These are phyloP conservation scores for Trichoderma orchidacearum DNA, from an alignment of 495 filamentous ascomycete genomes.

Conservation along the genomic window DNA sequence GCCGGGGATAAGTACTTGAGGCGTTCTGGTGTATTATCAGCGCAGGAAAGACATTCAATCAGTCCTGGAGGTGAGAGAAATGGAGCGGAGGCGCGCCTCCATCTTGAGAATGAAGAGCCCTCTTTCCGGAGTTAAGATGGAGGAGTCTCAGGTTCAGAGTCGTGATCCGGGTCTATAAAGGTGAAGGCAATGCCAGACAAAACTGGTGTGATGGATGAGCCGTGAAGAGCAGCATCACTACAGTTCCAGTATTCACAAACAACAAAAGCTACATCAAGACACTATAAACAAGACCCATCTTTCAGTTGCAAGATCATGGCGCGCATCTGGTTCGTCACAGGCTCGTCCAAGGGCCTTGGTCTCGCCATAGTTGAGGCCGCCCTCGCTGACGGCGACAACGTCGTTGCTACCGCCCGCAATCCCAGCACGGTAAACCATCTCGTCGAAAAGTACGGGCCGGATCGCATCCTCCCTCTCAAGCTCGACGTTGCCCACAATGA, in stretches of 20 bases:
- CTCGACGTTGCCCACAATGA: slow-evolving; percentile 20
- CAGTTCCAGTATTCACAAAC: background rate
- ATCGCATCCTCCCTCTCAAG: slow-evolving; percentile 10
- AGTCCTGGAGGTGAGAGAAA: no score
- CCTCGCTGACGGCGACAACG: slow-evolving; percentile 27
- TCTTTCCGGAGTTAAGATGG: background rate
- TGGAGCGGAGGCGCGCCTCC: no score
- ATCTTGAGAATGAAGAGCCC: background rate
- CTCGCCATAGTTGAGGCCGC: slow-evolving; percentile 24
- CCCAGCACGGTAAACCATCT: slow-evolving; percentile 1
- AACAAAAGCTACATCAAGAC: background rate
- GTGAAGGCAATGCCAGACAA: background rate
- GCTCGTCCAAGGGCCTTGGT: slow-evolving; percentile 39
- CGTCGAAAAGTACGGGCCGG: background rate
- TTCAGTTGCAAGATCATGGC: background rate
- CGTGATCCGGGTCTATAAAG: background rate
- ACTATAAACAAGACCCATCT: background rate
- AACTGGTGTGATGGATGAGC: no score
- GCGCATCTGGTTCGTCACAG: slow-evolving; percentile 33
- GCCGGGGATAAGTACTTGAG: no score
- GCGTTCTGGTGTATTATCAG: no score
- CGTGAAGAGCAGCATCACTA: no score
- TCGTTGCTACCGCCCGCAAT: slow-evolving; percentile 27
- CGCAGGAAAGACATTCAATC: no score
- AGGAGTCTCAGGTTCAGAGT: no score